Base-by-base conservation (phyloP, 106 monocot species). In the Agapanthus africanus region DNA sequence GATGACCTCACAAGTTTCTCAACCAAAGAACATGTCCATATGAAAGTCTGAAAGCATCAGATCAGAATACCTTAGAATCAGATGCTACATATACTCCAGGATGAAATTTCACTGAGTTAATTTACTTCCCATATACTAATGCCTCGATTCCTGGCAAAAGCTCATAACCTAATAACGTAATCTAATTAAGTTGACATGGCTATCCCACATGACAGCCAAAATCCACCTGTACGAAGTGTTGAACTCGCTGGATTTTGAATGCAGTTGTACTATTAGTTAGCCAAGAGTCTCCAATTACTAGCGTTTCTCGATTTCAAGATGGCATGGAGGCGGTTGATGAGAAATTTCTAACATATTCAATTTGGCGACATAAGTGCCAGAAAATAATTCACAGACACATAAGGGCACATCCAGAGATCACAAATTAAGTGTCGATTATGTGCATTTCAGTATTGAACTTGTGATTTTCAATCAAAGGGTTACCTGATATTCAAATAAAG, bases 401-500 rank as follows among this genome's bases (percentile, higher is more conserved):
- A n/a, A n/a, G n/a, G 6, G n/a, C n/a, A n/a, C n/a, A n/a, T n/a
- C n/a, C n/a, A 27, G 3, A n/a, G n/a, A 56, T 10, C 28, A 27
- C 2, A 11, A 56, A 27, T 13, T 10, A 56, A 6, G 52, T 52
- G 52, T 11, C 3, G 30, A 28, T 56, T 56, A 56, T 28, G 56
- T 28, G 50, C 4, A 50, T 50, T 50, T 50, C 50, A 50, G 50
- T 11, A 50, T 19, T 13, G 7, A 50, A 1, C 21, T 44, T 50
- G 56, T 54, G 28, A 27, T 11, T 30, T 28, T 28, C 26, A 28
- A 56, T 56, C 56, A 11, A 56, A 30, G 28, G 28, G 11, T 56
- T 78, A 85, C 81, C 85, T 41, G 71, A 66, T 81, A 85, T 14
- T 67, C 79, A 70, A 54, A 72, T 27, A 76, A 68, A 44, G 74